Conservation (phyloP, 2,329 filamentous ascomycete species). For the Scedosporium aurantiacum region DNA sequence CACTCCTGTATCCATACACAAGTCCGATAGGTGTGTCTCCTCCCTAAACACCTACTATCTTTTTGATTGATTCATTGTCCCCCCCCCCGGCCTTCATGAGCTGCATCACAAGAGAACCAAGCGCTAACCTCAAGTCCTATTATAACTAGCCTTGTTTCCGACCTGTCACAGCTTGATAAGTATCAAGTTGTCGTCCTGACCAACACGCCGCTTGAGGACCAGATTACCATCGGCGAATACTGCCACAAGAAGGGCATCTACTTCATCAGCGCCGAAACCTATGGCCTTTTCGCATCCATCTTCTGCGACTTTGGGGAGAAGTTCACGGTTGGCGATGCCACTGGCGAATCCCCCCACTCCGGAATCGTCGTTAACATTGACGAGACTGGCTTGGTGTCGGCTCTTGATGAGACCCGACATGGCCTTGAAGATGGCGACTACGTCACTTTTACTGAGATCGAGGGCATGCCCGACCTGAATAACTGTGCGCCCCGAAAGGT, state of each 20-base stretch:
- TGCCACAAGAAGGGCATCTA: slow-evolving; percentile 92
- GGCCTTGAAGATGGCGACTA: slow-evolving; percentile 94
- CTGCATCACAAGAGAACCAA: too few species aligned
- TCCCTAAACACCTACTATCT: neutral
- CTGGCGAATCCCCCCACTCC: slow-evolving; percentile 74
- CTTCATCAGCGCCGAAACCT: slow-evolving; percentile 77
- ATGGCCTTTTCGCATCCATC: slow-evolving; percentile 86
- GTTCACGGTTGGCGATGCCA: slow-evolving; percentile 82
- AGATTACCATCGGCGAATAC: slow-evolving; percentile 79
- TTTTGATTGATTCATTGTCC: neutral
- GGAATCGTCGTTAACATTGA: slow-evolving; percentile 88
- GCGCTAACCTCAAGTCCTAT: slow-evolving; percentile 10
- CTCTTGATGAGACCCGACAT: slow-evolving; percentile 87
- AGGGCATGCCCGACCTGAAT: slow-evolving; percentile 87
- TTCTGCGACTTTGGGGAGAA: slow-evolving; percentile 97
- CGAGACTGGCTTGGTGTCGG: slow-evolving; percentile 82
- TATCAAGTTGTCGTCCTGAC: slow-evolving; percentile 93
- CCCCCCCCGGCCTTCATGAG: neutral
- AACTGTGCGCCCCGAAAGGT: slow-evolving; percentile 76
- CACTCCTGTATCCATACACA: slow-evolving; percentile 74
- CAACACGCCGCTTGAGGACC: slow-evolving; percentile 66
- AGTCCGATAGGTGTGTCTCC: slow-evolving; percentile 37
- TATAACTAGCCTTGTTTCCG: slow-evolving; percentile 47
- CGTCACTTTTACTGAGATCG: slow-evolving; percentile 85
- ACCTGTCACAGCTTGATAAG: slow-evolving; percentile 73